A percentile compares a stretch with the other conserved stretches of the same genome.
These are phyloP conservation scores for Ilyonectria mors-panacis DNA, from an alignment of 2,329 filamentous ascomycete species.

Conservation along the genomic window DNA sequence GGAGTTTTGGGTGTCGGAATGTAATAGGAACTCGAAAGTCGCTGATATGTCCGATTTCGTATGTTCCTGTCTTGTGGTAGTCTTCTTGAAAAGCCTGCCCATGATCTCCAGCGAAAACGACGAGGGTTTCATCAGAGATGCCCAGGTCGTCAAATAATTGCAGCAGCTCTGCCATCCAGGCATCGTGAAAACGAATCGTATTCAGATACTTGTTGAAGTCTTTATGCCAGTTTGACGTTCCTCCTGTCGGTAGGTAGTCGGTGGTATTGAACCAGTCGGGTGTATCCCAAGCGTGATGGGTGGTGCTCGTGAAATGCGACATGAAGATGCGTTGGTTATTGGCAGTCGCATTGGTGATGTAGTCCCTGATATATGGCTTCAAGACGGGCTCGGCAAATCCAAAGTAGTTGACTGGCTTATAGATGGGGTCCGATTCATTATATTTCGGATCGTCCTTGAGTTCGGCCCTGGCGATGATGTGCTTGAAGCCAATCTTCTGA, in stretches of 20 bases:
- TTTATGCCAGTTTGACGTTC: slow-evolving; percentile 45
- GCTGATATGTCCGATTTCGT: slow-evolving; percentile 51
- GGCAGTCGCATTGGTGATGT: slow-evolving; percentile 51
- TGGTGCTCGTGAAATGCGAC: slow-evolving; percentile 55
- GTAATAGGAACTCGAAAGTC: slow-evolving; percentile 53
- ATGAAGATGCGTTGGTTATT: slow-evolving; percentile 55
- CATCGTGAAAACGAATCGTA: slow-evolving; percentile 51
- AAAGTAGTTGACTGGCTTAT: slow-evolving; percentile 53
- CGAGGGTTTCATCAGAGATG: slow-evolving; percentile 53
- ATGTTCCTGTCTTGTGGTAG: slow-evolving; percentile 49
- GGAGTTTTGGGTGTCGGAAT: slow-evolving; percentile 52
- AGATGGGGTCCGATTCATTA: slow-evolving; percentile 43
- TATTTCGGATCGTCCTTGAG: slow-evolving; percentile 44
- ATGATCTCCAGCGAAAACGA: slow-evolving; percentile 54
- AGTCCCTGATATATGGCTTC: slow-evolving; percentile 51
- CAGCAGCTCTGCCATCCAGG: slow-evolving; percentile 52
- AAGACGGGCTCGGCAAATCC: slow-evolving; percentile 52
- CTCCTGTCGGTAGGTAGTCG: slow-evolving; percentile 44
- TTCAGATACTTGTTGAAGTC: slow-evolving; percentile 54
- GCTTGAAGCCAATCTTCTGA: slow-evolving; percentile 50
- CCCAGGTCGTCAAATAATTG: slow-evolving; percentile 51
- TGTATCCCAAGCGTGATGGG: slow-evolving; percentile 52
- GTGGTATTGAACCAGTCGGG: slow-evolving; percentile 41
- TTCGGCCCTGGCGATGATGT: slow-evolving; percentile 50
- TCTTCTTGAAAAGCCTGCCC: slow-evolving; percentile 54